Evolutionary conservation across 2,329 filamentous ascomycete genomes (phyloP).

Genomic region (Alternaria sp.): DNA sequence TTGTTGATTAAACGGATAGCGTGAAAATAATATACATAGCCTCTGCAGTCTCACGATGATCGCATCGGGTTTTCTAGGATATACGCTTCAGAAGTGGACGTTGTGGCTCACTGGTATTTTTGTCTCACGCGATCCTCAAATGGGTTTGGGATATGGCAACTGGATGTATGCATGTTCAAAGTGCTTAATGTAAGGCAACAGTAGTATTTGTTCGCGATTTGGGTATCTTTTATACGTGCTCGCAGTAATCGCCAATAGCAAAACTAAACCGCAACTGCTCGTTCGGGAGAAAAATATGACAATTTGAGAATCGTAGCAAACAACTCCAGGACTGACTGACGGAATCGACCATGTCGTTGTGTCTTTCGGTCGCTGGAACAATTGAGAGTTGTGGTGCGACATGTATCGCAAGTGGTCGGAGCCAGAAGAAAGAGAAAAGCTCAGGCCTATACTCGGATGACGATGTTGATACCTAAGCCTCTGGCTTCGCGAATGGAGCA

Average conservation of each 20-base stretch:
- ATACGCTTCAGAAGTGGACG: neutral
- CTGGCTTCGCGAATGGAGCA: slow-evolving; percentile 80
- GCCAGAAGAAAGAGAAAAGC: no score
- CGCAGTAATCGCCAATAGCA: slow-evolving; percentile 8
- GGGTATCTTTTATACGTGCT: slow-evolving; percentile 28
- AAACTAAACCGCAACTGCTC: neutral
- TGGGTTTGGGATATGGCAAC: neutral
- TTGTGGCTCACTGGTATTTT: neutral
- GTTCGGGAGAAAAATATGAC: neutral
- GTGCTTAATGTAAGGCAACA: neutral
- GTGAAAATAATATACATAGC: slow-evolving; percentile 1
- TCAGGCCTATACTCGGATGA: slow-evolving; percentile 56
- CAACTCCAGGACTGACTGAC: neutral
- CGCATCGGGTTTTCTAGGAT: neutral
- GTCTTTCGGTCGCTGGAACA: neutral
- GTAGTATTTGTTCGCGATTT: slow-evolving; percentile 10
- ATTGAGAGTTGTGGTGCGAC: no score
- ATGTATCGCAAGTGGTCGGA: no score
- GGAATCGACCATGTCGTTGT: neutral
- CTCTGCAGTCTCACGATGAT: neutral
- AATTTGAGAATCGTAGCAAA: neutral
- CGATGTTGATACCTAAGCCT: slow-evolving; percentile 72
- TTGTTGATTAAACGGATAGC: neutral
- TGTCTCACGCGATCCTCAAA: neutral
- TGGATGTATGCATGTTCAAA: neutral